These are phyloP conservation scores for Solanum lycopersicoides DNA, from an alignment of 257 asterid species.

Conservation along the genomic window DNA sequence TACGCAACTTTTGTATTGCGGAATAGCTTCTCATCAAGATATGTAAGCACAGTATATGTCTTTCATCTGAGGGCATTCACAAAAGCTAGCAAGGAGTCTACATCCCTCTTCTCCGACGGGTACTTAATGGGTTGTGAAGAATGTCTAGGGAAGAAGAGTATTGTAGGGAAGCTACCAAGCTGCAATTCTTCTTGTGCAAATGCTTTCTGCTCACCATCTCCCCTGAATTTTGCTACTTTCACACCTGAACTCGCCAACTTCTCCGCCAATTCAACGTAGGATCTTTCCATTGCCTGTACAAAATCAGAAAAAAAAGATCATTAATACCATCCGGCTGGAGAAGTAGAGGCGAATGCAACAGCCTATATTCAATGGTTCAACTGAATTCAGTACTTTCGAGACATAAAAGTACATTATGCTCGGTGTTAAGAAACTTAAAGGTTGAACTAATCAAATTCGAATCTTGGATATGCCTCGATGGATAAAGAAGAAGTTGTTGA, in stretches of 20 bases:
- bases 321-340: background rate
- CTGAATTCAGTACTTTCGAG: background rate
- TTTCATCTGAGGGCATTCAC: constrained; percentile 57
- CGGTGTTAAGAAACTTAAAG: background rate
- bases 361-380: background rate
- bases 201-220: constrained; percentile 75
- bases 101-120: constrained; percentile 73
- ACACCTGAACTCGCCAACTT: constrained; percentile 53
- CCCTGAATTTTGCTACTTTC: constrained; percentile 74
- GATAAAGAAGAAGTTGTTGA: background rate
- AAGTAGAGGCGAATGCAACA: background rate
- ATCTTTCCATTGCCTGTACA: constrained; percentile 65
- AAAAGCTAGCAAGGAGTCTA: constrained; percentile 66
- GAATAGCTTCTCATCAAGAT: too few species aligned
- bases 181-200: constrained; percentile 60
- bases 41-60: background rate
- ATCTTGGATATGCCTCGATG: background rate
- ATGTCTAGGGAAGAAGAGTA: constrained; percentile 65
- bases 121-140: constrained; percentile 52
- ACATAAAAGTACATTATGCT: background rate
- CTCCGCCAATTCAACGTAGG: constrained; percentile 54
- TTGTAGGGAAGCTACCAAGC: constrained; percentile 71
- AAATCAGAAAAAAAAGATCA: too few species aligned
- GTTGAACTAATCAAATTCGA: background rate
- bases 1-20: too few species aligned